These are phyloP conservation scores for Leonotis leonurus DNA, from an alignment of 257 asterid species.

Conservation along the genomic window DNA sequence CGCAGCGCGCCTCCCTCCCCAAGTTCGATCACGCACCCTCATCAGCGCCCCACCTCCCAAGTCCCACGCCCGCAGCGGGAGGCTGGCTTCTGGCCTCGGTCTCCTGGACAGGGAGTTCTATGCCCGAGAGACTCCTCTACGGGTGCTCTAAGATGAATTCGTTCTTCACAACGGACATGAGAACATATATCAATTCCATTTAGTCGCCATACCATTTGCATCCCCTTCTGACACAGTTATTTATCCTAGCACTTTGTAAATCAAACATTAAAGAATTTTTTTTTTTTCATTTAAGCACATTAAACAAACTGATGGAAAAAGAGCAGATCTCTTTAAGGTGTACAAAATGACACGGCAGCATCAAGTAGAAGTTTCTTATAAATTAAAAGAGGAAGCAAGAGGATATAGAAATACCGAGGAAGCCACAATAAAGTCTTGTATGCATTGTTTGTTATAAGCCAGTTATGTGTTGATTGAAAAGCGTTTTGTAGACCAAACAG, in stretches of 20 bases:
- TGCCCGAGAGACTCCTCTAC: too few relatives aligned
- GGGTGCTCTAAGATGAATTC: neutral
- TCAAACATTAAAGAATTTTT: neutral
- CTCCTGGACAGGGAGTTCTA: too few relatives aligned
- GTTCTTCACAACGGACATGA: neutral
- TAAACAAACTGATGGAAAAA: conserved; percentile 12
- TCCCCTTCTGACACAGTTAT: neutral
- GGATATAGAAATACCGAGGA: conserved; percentile 61
- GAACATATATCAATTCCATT: neutral
- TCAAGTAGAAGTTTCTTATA: neutral
- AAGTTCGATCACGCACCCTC: too few relatives aligned
- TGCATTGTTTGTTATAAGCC: conserved; percentile 74
- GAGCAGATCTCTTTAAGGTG: neutral
- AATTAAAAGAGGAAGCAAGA: conserved; percentile 4
- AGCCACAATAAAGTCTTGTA: conserved; percentile 78
- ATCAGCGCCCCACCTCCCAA: too few relatives aligned
- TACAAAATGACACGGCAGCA: conserved; percentile 14
- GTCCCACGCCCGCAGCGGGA: too few relatives aligned
- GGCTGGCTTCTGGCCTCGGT: too few relatives aligned
- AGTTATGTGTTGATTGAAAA: conserved; percentile 92
- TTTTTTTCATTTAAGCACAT: conserved; percentile 3
- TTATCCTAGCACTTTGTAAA: conserved; percentile 1
- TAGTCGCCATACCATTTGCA: conserved; percentile 11
- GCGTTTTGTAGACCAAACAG: conserved; percentile 92
- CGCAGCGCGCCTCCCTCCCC: too few relatives aligned